phyloP scores from a whole-genome alignment of 805 yeast species.

The Dipodascopsis tothii region DNA sequence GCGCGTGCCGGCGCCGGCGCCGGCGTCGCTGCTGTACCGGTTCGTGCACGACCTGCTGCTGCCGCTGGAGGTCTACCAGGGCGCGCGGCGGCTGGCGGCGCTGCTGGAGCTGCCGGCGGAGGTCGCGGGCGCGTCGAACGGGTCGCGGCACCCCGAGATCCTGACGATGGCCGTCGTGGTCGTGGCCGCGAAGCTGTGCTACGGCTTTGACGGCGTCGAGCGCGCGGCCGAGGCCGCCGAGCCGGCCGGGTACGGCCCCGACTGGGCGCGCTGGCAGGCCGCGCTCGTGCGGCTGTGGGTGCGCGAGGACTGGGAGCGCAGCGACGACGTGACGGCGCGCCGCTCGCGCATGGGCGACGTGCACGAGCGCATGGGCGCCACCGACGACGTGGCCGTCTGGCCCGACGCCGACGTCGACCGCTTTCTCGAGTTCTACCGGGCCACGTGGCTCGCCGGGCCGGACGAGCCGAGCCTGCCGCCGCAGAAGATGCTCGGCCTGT shows the following conservation, averaged over 20 bases:
- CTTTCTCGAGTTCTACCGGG: constrained; percentile 16
- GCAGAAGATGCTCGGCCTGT: not conserved
- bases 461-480: not conserved
- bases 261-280: constrained; percentile 19
- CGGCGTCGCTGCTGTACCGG: constrained; percentile 1
- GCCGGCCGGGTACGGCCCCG: constrained; percentile 12
- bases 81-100: constrained; percentile 3
- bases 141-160: constrained; percentile 15
- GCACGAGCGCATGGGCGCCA: constrained; percentile 2
- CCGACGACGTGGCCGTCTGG: constrained; percentile 16
- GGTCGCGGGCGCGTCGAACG: not conserved
- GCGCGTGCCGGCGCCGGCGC: constrained; percentile 1
- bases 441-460: constrained; percentile 7
- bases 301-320: constrained; percentile 3
- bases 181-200: constrained; percentile 20
- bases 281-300: constrained; percentile 3
- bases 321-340: constrained; percentile 2
- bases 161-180: constrained; percentile 10
- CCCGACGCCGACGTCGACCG: constrained; percentile 1
- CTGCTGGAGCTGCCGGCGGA: not conserved
- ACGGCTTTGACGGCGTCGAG: constrained; percentile 16
- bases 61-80: constrained; percentile 18
- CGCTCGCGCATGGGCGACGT: constrained; percentile 6
- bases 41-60: constrained; percentile 13
- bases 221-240: constrained; percentile 12